Evolutionary conservation across 768 basidiomycete species (phyloP).

Genomic region (Clitopilus passeckerianus): DNA sequence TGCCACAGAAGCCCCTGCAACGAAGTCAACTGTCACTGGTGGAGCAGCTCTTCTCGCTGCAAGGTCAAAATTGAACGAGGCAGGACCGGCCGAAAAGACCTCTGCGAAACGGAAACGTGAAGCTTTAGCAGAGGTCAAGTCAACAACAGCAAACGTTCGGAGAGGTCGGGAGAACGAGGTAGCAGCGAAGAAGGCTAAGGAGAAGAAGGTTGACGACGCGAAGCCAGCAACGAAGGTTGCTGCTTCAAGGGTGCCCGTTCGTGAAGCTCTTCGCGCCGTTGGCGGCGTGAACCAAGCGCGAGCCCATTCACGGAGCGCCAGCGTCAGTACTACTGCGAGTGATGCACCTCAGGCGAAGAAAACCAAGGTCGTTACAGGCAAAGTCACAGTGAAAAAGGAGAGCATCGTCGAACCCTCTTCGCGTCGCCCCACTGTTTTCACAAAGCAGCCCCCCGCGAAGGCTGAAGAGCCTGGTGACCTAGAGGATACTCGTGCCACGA

Average conservation of each 20-base stretch:
- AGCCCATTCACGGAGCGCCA: constrained; percentile 4
- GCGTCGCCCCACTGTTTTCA: neutral
- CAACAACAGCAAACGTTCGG: neutral
- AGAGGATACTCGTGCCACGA: neutral
- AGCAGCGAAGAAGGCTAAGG: constrained; percentile 40
- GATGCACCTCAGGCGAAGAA: neutral
- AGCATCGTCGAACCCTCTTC: constrained; percentile 28
- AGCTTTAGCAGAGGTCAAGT: constrained; percentile 67
- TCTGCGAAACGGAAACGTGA: constrained; percentile 72
- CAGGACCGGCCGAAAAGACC: constrained; percentile 29
- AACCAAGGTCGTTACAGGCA: neutral
- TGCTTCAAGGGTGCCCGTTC: constrained; percentile 17
- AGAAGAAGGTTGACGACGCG: constrained; percentile 24
- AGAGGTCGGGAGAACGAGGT: constrained; percentile 7
- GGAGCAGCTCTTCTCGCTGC: constrained; percentile 36
- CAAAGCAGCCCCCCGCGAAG: neutral
- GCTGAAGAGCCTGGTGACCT: neutral
- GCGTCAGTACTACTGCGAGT: constrained; percentile 5
- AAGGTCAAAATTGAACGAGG: constrained; percentile 24
- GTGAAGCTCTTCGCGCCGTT: constrained; percentile 34
- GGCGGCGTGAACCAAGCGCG: constrained; percentile 16
- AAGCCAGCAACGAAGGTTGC: constrained; percentile 16
- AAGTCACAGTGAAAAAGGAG: constrained; percentile 2
- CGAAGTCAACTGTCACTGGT: constrained; percentile 25
- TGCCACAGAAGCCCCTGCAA: constrained; percentile 16